Conservation (phyloP, 768 basidiomycete genomes). For the Termitomyces eurrhizus region DNA sequence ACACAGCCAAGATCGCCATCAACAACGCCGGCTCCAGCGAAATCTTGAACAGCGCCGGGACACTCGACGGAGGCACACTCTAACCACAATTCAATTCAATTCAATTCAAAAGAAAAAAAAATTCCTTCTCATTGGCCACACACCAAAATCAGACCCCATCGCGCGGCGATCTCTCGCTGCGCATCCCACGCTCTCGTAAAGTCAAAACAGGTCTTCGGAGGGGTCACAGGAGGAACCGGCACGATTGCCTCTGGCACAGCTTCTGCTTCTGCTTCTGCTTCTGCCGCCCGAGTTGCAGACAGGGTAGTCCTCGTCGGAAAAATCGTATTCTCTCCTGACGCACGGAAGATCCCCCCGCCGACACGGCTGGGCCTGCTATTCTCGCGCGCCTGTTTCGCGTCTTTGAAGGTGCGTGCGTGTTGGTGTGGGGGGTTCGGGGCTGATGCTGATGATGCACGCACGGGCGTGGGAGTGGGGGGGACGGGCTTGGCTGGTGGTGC, state of each 20-base stretch:
- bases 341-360: slow-evolving; percentile 72
- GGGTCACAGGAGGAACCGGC: neutral
- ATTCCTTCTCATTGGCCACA: too few species aligned
- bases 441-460: slow-evolving; percentile 6
- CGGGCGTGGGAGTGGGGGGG: neutral
- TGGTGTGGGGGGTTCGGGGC: slow-evolving; percentile 19
- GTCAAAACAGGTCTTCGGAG: slow-evolving; percentile 51
- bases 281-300: slow-evolving; percentile 5
- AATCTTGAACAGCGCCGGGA: slow-evolving; percentile 63
- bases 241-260: neutral
- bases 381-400: slow-evolving; percentile 56
- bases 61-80: slow-evolving; percentile 48
- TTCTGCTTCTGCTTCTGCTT: neutral
- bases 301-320: slow-evolving; percentile 34
- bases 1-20: slow-evolving; percentile 50
- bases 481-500: neutral
- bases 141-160: slow-evolving; percentile 60
- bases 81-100: slow-evolving; percentile 19
- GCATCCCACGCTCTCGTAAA: slow-evolving; percentile 61
- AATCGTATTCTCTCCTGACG: slow-evolving; percentile 56
- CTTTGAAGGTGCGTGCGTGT: slow-evolving; percentile 41
- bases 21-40: slow-evolving; percentile 68
- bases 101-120: neutral
- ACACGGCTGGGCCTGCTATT: slow-evolving; percentile 39
- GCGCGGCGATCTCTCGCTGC: slow-evolving; percentile 33